Conservation (phyloP, 1,139 yeast species). For the Suhomyces maxii region DNA sequence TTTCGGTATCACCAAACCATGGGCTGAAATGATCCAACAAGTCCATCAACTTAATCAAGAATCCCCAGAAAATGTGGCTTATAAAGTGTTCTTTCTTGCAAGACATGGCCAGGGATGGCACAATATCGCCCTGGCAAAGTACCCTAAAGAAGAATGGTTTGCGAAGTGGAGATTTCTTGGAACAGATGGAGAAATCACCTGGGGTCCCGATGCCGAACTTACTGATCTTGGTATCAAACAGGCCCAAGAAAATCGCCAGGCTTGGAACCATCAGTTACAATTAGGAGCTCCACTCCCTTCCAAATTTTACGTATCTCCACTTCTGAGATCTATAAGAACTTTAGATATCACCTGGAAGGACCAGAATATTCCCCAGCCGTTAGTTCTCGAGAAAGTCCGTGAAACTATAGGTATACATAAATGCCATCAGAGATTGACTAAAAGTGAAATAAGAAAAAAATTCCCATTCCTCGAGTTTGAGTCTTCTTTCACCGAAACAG, state of each 20-base stretch:
- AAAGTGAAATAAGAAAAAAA: constrained; percentile 22
- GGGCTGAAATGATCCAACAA: constrained; percentile 42
- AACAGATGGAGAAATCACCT: constrained; percentile 55
- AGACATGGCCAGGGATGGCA: constrained; percentile 83
- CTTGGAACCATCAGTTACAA: constrained; percentile 44
- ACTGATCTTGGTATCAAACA: constrained; percentile 55
- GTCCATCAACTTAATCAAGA: constrained; percentile 37
- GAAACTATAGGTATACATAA: constrained; percentile 69
- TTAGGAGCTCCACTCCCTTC: constrained; percentile 57
- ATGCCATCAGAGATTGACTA: constrained; percentile 60
- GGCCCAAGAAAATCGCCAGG: constrained; percentile 45
- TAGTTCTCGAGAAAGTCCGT: constrained; percentile 56
- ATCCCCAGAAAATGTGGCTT: constrained; percentile 35
- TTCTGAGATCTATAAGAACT: constrained; percentile 62
- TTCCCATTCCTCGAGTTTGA: constrained; percentile 35
- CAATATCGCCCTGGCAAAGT: constrained; percentile 58
- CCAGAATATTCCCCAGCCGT: constrained; percentile 35
- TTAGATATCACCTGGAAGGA: constrained; percentile 59
- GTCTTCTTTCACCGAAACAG: constrained; percentile 49
- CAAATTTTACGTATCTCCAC: constrained; percentile 61
- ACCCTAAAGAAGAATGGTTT: constrained; percentile 61
- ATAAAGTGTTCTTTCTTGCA: constrained; percentile 62
- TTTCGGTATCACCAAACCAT: constrained; percentile 49
- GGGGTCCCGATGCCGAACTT: constrained; percentile 72
- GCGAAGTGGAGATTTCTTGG: constrained; percentile 55